These are phyloP conservation scores for Fusarium sp. DNA, from an alignment of 2,329 filamentous ascomycete genomes.

Conservation along the genomic window DNA sequence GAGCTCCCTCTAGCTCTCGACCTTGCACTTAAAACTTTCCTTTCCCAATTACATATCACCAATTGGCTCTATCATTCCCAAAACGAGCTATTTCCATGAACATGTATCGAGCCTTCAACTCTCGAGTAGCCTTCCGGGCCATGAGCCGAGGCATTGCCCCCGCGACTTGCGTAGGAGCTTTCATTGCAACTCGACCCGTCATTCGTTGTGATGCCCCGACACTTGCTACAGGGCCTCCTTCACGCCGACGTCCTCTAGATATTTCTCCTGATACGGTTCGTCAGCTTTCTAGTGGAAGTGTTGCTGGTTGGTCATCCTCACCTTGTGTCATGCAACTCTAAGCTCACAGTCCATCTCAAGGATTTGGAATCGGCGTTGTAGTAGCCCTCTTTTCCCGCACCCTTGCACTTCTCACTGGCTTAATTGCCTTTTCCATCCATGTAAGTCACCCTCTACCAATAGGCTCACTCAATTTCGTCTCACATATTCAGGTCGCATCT, in stretches of 20 bases:
- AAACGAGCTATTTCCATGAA: not conserved
- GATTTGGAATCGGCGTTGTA: constrained; percentile 70
- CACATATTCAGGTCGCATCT: constrained; percentile 51
- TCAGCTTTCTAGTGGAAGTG: constrained; percentile 64
- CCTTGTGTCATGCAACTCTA: not conserved
- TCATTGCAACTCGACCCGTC: constrained; percentile 37
- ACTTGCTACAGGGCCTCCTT: constrained; percentile 23
- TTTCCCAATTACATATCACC: not conserved
- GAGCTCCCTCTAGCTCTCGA: constrained; percentile 1
- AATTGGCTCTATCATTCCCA: not conserved
- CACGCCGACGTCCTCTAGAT: constrained; percentile 27
- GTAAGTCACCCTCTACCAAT: constrained; percentile 52
- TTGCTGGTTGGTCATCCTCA: constrained; percentile 53
- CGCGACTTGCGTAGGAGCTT: constrained; percentile 40
- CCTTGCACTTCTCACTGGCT: constrained; percentile 72
- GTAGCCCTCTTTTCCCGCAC: constrained; percentile 77
- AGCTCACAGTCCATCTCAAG: constrained; percentile 49
- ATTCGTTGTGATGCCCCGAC: constrained; percentile 45
- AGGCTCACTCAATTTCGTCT: not conserved
- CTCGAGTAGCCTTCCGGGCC: constrained; percentile 36
- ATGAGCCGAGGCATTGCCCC: constrained; percentile 43
- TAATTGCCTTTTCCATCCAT: constrained; percentile 70
- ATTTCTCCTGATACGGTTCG: constrained; percentile 49
- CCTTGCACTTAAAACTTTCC: not conserved
- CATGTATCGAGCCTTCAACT: constrained; percentile 39